Base-by-base conservation (phyloP, 257 asterid species). In the Solanum pinnatisectum region DNA sequence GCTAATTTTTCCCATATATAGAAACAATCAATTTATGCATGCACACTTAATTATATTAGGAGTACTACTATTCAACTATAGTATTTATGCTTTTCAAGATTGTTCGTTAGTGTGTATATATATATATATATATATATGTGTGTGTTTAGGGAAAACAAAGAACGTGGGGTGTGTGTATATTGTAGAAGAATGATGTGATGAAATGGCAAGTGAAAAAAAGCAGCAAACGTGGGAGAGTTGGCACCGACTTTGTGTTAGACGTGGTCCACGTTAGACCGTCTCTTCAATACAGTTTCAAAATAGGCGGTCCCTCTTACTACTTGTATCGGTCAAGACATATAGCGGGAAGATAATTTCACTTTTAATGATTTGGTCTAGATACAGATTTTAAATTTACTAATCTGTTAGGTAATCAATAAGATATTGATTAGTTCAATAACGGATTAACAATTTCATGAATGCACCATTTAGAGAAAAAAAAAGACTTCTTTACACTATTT, bases 201-300 rank as follows among this genome's bases (percentile, higher is more conserved):
- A 73, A 35, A 35, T 73, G 82, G 8, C 16, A 74, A 37, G 32
- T 10, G n/a, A 36, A 74, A 35, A 8, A 22, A 74, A 4, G 78
- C 82, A 73, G 8, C 79, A 72, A 73, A 73, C 81, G 81, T 73
- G 81, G 81, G 81, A 73, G 81, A 73, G 81, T 73, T 73, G 81
- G 27, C 63, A 27, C 36, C 14, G 23, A 15, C 63, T 52, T 18
- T 52, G 63, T 16, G 6, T 39, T 76, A 39, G 56, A 73, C 27
- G 82, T 76, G 83, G 83, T 4, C 35, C 56, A 23, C 83, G 59
- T 76, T 36, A 9, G 49, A 72, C 79, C 79, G 79, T 72, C 8
- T 72, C 52, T 74, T 74, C 63, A 16, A 52, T 18, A 52, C n/a
- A 52, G 63, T 52, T 52, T 6, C 83, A 36, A 74, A 2, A 74